Evolutionary conservation across 2,329 filamentous ascomycete species (phyloP).

Genomic region (Xylaria sp.): DNA sequence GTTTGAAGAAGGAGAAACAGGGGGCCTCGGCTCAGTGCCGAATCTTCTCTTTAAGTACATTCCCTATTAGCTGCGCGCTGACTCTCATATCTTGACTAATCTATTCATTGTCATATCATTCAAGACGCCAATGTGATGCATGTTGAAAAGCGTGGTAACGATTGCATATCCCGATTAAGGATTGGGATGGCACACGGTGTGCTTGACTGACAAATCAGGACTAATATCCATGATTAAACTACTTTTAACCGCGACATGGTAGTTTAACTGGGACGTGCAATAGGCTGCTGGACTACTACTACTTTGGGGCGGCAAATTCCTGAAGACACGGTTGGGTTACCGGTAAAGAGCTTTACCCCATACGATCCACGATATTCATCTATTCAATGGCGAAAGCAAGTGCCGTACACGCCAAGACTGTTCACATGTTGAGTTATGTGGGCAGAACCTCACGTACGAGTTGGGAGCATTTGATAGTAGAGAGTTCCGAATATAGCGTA

Average conservation of each 20-base stretch:
- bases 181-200: conserved; percentile 20
- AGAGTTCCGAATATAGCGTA: neutral
- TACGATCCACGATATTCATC: conserved; percentile 26
- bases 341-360: conserved; percentile 38
- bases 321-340: conserved; percentile 30
- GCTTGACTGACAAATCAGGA: conserved; percentile 37
- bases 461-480: neutral
- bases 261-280: conserved; percentile 30
- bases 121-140: neutral
- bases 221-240: conserved; percentile 32
- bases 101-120: neutral
- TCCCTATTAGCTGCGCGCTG: neutral
- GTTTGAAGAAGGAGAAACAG: conserved; percentile 15
- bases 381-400: conserved; percentile 28
- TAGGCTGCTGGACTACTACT: conserved; percentile 29
- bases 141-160: conserved; percentile 20
- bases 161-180: conserved; percentile 13
- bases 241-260: conserved; percentile 43
- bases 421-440: conserved; percentile 15
- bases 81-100: neutral
- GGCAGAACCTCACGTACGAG: neutral
- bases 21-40: conserved; percentile 16
- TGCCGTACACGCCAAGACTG: conserved; percentile 31
- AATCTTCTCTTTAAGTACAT: conserved; percentile 18
- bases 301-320: conserved; percentile 36